These are phyloP conservation scores for Vinca major DNA, from an alignment of 305 asterid genomes.

Conservation along the genomic window DNA sequence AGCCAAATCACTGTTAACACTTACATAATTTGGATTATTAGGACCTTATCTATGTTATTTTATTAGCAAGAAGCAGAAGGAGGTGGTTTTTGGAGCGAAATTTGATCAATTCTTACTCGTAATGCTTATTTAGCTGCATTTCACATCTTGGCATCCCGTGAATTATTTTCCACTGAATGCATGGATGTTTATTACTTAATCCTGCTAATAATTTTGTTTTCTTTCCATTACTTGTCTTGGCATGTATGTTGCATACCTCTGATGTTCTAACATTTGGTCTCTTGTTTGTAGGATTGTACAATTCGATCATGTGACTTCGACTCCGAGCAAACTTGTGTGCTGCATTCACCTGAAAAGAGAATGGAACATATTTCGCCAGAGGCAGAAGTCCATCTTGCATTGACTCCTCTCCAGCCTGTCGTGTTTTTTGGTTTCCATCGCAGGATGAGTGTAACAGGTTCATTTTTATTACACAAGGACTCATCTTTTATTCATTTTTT, in stretches of 20 bases:
- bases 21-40: neutral
- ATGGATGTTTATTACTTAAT: neutral
- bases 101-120: neutral
- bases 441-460: constrained; percentile 99
- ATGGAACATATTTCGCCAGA: constrained; percentile 77
- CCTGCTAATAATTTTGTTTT: neutral
- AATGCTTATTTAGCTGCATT: neutral
- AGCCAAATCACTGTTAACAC: neutral
- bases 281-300: constrained; percentile 74
- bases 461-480: constrained; percentile 6
- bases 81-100: neutral
- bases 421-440: constrained; percentile 96
- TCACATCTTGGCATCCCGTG: neutral
- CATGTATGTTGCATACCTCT: neutral
- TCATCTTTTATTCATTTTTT: constrained; percentile 13
- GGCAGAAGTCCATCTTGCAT: constrained; percentile 97
- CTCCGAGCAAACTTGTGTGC: constrained; percentile 88
- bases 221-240: neutral
- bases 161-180: neutral
- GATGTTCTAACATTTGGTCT: constrained; percentile 2
- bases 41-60: neutral
- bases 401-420: constrained; percentile 96
- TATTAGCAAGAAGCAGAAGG: neutral
- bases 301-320: constrained; percentile 97
- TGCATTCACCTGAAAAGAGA: constrained; percentile 99